phyloP scores from a whole-genome alignment of 2,329 filamentous ascomycete genomes.

The Sclerotinia sclerotiorum region DNA sequence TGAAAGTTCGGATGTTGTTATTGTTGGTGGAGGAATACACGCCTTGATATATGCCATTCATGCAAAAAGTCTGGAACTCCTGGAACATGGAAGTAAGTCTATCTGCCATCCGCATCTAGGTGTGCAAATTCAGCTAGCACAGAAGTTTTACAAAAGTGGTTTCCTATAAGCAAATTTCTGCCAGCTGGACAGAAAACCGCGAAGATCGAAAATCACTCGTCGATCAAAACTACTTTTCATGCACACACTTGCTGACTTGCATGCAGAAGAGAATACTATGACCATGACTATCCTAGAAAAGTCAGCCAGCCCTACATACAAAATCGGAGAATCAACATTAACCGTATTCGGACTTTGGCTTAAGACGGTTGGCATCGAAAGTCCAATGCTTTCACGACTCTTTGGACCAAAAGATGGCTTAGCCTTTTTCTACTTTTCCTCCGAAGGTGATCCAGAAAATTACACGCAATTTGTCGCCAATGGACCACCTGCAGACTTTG shows the following conservation, averaged over 20 bases:
- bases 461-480: constrained; percentile 29
- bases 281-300: constrained; percentile 33
- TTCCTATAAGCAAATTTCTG: background rate
- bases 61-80: constrained; percentile 25
- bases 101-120: background rate
- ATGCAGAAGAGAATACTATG: background rate
- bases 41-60: constrained; percentile 36
- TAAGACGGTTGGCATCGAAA: constrained; percentile 29
- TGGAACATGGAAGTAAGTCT: constrained; percentile 18
- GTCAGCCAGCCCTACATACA: constrained; percentile 31
- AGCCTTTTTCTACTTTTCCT: constrained; percentile 34
- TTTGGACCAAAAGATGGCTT: constrained; percentile 38
- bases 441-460: constrained; percentile 26
- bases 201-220: background rate
- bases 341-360: constrained; percentile 32
- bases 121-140: background rate
- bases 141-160: background rate
- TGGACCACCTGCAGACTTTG: constrained; percentile 30
- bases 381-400: constrained; percentile 28
- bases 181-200: background rate
- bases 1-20: constrained; percentile 32
- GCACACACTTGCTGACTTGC: background rate
- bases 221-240: background rate
- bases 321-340: constrained; percentile 37
- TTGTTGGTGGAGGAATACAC: constrained; percentile 34